Percentiles rank a stretch among this genome's conserved stretches.
Evolutionary conservation across 228 moss, liverwort and hornwort species (phyloP).

Genomic region (Sphagnum magellanicum): DNA sequence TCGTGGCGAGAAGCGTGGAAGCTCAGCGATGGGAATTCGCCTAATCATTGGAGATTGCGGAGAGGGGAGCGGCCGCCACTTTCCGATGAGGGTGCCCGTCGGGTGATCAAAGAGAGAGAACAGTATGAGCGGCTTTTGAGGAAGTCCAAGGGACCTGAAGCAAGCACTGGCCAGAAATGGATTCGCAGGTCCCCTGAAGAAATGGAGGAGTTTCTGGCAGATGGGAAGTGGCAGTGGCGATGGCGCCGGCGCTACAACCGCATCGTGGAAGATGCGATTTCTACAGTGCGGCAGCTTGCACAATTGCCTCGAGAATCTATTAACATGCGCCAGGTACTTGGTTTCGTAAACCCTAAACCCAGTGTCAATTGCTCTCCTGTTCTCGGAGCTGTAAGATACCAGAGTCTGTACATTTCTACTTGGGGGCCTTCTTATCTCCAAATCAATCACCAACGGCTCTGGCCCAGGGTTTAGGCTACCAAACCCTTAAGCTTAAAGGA

Average conservation of each 20-base stretch:
- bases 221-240: conserved; percentile 90
- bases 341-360: background rate
- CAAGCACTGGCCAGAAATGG: conserved; percentile 61
- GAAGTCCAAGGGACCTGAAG: conserved; percentile 42
- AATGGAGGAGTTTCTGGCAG: conserved; percentile 75
- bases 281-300: conserved; percentile 47
- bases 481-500: no score
- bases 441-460: no score
- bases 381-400: background rate
- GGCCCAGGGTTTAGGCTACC: no score
- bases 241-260: conserved; percentile 65
- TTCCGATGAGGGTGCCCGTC: conserved; percentile 84
- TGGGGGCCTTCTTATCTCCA: background rate
- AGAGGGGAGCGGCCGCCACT: conserved; percentile 76
- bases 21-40: conserved; percentile 31
- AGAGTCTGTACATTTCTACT: background rate
- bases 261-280: conserved; percentile 42
- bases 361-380: background rate
- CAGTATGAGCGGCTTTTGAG: conserved; percentile 70
- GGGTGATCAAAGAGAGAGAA: conserved; percentile 77
- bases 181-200: conserved; percentile 76
- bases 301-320: conserved; percentile 32
- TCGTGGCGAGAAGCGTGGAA: conserved; percentile 68
- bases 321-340: conserved; percentile 43
- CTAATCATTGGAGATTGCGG: conserved; percentile 50